phyloP scores from a whole-genome alignment of 192 early-diverging fungal genomes.

The Coemansia sp. region DNA sequence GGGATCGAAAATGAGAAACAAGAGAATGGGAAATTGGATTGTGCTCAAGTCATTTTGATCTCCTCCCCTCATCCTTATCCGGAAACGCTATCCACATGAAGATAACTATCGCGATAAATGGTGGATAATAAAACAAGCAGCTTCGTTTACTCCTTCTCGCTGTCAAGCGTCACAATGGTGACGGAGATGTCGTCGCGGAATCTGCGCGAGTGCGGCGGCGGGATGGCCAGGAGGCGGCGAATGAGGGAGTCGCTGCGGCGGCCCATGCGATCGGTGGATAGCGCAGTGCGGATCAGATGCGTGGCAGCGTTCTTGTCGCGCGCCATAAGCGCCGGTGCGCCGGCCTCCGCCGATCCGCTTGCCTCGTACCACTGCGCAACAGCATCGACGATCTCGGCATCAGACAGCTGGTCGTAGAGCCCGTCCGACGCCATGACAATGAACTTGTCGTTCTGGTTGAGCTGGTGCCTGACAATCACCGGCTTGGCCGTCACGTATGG shows the following conservation, averaged over 20 bases:
- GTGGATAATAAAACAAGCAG: background rate
- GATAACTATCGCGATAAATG: background rate
- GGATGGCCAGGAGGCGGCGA: conserved; percentile 65
- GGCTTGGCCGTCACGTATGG: conserved; percentile 81
- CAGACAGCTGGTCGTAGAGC: conserved; percentile 75
- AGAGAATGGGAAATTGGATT: too few relatives aligned
- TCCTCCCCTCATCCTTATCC: too few relatives aligned
- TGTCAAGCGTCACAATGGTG: conserved; percentile 58
- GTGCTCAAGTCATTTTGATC: too few relatives aligned
- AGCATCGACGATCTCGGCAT: conserved; percentile 58
- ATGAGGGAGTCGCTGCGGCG: conserved; percentile 65
- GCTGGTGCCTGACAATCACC: conserved; percentile 62
- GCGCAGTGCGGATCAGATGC: conserved; percentile 69
- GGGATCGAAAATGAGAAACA: background rate
- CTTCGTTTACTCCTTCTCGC: conserved; percentile 1
- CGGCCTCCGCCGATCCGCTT: background rate
- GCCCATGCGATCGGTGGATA: conserved; percentile 55
- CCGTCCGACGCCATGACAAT: conserved; percentile 85
- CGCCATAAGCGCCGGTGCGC: conserved; percentile 9
- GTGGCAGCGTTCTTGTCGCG: conserved; percentile 69
- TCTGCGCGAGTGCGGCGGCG: conserved; percentile 63
- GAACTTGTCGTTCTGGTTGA: conserved; percentile 66
- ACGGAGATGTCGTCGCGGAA: conserved; percentile 88
- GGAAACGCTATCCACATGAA: background rate
- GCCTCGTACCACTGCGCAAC: conserved; percentile 56